These are phyloP conservation scores for Ascosphaera apis DNA, from an alignment of 2,329 filamentous ascomycete species.

Conservation along the genomic window DNA sequence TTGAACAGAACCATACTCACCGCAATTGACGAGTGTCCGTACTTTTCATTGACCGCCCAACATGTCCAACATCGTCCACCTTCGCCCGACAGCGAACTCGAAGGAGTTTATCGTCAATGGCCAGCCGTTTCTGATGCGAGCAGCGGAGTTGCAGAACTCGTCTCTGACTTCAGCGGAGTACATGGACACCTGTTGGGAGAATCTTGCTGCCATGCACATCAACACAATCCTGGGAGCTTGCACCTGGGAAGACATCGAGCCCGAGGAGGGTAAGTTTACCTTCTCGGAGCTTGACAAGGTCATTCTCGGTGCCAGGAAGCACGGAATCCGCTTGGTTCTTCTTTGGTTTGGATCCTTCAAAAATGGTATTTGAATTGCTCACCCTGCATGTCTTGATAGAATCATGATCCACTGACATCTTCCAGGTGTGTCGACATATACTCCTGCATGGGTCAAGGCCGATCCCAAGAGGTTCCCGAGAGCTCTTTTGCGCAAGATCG, in stretches of 20 bases:
- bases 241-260: slow-evolving; percentile 26
- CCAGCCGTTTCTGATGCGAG: slow-evolving; percentile 25
- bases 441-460: slow-evolving; percentile 18
- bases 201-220: slow-evolving; percentile 18
- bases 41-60: no score
- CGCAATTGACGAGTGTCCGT: no score
- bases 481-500: no score
- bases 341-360: slow-evolving; percentile 28
- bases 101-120: no score
- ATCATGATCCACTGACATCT: no score
- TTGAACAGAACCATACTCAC: no score
- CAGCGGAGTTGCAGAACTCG: slow-evolving; percentile 13
- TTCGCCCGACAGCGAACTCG: no score
- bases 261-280: slow-evolving; percentile 20
- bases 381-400: no score
- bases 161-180: slow-evolving; percentile 25
- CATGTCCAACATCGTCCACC: no score
- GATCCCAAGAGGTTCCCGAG: no score
- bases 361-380: no score
- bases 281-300: slow-evolving; percentile 21
- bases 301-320: slow-evolving; percentile 15
- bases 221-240: slow-evolving; percentile 25
- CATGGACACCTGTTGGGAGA: slow-evolving; percentile 23
- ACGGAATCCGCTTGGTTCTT: slow-evolving; percentile 19
- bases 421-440: slow-evolving; percentile 20